Percentiles rank a stretch among this genome's conserved stretches.
These are phyloP conservation scores for Bipolaris sorokiniana DNA, from an alignment of 2,329 filamentous ascomycete genomes.

Conservation along the genomic window DNA sequence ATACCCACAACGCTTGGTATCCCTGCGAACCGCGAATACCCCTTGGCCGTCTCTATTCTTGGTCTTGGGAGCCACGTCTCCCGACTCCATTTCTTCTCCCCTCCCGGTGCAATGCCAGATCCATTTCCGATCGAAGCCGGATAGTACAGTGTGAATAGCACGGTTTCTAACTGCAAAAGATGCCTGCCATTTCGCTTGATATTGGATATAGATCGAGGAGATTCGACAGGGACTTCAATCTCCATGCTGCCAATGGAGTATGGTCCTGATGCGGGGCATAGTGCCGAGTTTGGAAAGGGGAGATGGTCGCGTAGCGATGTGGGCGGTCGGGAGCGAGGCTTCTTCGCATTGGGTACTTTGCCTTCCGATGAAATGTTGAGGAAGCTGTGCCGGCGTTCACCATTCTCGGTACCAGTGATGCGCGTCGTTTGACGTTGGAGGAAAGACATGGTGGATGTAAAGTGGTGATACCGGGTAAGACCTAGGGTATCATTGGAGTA, in stretches of 20 bases:
- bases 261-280: slow-evolving; percentile 60
- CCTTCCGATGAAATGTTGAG: slow-evolving; percentile 27
- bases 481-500: slow-evolving; percentile 6
- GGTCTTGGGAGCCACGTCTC: slow-evolving; percentile 69
- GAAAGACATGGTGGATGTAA: slow-evolving; percentile 29
- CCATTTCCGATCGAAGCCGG: slow-evolving; percentile 59
- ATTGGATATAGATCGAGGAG: slow-evolving; percentile 57
- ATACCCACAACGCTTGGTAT: slow-evolving; percentile 56
- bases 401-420: slow-evolving; percentile 32
- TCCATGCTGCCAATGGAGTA: slow-evolving; percentile 60
- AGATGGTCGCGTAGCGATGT: slow-evolving; percentile 56
- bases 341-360: slow-evolving; percentile 52
- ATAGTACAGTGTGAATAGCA: slow-evolving; percentile 71
- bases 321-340: slow-evolving; percentile 57
- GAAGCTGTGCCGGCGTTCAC: slow-evolving; percentile 26
- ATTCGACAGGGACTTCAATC: slow-evolving; percentile 59
- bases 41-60: slow-evolving; percentile 61
- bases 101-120: slow-evolving; percentile 47
- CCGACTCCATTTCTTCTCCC: slow-evolving; percentile 56
- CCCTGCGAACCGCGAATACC: slow-evolving; percentile 67
- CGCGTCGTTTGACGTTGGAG: slow-evolving; percentile 38
- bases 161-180: slow-evolving; percentile 62
- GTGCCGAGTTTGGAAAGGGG: slow-evolving; percentile 51
- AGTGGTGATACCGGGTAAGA: not conserved
- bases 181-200: slow-evolving; percentile 57